These are phyloP conservation scores for Ophiostoma sp. DNA, from an alignment of 2,329 filamentous ascomycete species.

Conservation along the genomic window DNA sequence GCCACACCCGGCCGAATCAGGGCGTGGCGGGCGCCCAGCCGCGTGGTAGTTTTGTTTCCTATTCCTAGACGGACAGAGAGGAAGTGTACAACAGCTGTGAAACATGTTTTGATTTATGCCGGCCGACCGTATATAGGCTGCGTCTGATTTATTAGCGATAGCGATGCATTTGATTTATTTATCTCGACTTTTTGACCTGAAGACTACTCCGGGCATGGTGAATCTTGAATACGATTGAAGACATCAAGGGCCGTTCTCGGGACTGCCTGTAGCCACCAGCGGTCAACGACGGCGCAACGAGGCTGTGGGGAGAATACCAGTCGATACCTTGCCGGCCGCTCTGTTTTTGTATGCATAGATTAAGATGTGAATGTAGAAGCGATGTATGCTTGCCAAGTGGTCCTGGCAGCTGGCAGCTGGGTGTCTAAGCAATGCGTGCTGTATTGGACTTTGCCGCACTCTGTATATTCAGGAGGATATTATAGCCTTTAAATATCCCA, in stretches of 20 bases:
- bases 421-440: too few relatives aligned
- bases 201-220: background rate
- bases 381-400: too few relatives aligned
- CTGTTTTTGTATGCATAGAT: too few relatives aligned
- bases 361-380: too few relatives aligned
- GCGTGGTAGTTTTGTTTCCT: background rate
- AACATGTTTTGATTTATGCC: background rate
- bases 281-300: too few relatives aligned
- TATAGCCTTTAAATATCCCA: too few relatives aligned
- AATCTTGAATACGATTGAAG: background rate
- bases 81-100: background rate
- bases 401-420: too few relatives aligned
- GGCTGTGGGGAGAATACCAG: too few relatives aligned
- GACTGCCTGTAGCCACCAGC: background rate
- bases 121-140: background rate
- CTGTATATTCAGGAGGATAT: too few relatives aligned
- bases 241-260: background rate
- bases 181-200: background rate
- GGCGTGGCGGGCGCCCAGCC: constrained; percentile 26
- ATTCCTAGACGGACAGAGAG: background rate
- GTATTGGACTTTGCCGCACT: too few relatives aligned
- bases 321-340: too few relatives aligned
- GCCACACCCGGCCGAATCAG: constrained; percentile 47
- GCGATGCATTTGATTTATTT: background rate
- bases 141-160: background rate